Evolutionary conservation across 129 eudicot species (phyloP).

Genomic region (Sambucus nigra): DNA sequence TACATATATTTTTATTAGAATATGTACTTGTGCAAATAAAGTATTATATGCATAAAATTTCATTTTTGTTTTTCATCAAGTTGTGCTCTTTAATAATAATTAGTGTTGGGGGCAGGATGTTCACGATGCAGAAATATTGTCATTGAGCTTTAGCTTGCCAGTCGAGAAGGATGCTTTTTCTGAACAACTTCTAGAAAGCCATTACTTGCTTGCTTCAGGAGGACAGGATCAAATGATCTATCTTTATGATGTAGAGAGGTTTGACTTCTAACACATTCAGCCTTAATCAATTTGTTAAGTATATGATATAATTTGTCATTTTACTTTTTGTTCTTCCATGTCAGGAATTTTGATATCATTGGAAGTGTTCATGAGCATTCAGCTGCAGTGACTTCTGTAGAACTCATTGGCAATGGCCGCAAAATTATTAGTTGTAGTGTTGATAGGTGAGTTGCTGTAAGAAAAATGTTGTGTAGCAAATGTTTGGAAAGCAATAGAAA

Average conservation of each 20-base stretch:
- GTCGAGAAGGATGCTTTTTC: slow-evolving; percentile 16
- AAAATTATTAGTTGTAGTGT: slow-evolving; percentile 47
- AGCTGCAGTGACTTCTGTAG: slow-evolving; percentile 41
- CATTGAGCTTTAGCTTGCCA: slow-evolving; percentile 44
- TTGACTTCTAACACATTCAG: slow-evolving; percentile 10
- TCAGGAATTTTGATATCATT: slow-evolving; percentile 52
- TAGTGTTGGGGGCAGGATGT: slow-evolving; percentile 37
- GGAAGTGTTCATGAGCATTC: slow-evolving; percentile 55
- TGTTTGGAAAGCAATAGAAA: not conserved
- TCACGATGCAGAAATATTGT: slow-evolving; percentile 51
- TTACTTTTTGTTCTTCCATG: slow-evolving; percentile 6
- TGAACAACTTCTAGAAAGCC: slow-evolving; percentile 22
- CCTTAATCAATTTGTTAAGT: slow-evolving; percentile 15
- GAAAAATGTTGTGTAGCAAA: not conserved
- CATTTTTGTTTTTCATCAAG: too few relatives aligned
- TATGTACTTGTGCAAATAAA: not conserved
- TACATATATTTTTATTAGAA: not conserved
- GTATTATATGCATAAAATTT: too few relatives aligned
- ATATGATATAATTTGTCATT: not conserved
- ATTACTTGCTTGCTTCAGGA: slow-evolving; percentile 50
- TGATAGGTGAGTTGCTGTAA: slow-evolving; percentile 28
- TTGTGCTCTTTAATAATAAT: not conserved
- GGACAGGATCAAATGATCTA: slow-evolving; percentile 53
- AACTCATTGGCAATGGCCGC: slow-evolving; percentile 36
- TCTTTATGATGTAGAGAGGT: slow-evolving; percentile 68